Conservation (phyloP, 371 early-diverging fungal species). For the Choanephora cucurbitarum region DNA sequence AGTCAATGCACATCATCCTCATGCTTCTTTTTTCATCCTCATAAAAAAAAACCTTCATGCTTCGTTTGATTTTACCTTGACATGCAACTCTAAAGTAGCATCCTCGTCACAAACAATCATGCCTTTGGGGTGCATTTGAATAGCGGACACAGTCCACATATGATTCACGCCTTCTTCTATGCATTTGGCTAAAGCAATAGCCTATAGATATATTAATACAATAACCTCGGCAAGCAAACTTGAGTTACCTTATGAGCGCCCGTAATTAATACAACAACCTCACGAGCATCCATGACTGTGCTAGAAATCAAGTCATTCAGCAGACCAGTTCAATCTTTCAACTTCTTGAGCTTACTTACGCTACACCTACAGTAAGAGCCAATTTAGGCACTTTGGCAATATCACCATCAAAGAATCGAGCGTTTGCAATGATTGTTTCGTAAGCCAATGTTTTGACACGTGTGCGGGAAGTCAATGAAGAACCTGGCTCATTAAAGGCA, state of each 20-base stretch:
- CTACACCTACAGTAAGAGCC: conserved; percentile 86
- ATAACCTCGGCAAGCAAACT: too few relatives aligned
- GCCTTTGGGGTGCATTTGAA: conserved; percentile 81
- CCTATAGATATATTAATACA: too few relatives aligned
- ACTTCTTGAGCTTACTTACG: too few relatives aligned
- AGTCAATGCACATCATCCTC: too few relatives aligned
- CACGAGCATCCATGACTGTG: conserved; percentile 87
- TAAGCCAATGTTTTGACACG: conserved; percentile 87
- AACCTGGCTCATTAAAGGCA: conserved; percentile 91
- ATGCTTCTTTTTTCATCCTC: too few relatives aligned
- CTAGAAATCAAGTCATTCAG: conserved; percentile 37
- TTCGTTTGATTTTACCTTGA: conserved; percentile 51
- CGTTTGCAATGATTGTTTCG: conserved; percentile 86
- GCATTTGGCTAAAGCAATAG: conserved; percentile 79
- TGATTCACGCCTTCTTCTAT: conserved; percentile 85
- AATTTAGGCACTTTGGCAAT: conserved; percentile 85
- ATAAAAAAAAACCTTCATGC: too few relatives aligned
- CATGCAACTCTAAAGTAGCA: conserved; percentile 83
- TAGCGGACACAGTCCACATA: conserved; percentile 90
- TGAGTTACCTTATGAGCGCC: conserved; percentile 83
- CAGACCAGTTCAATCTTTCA: too few relatives aligned
- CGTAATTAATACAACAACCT: conserved; percentile 81
- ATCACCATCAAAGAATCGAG: conserved; percentile 85
- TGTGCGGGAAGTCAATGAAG: conserved; percentile 78
- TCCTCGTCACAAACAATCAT: conserved; percentile 89